Base-by-base conservation (phyloP, 2,329 filamentous ascomycete species). In the Ceratocystis colombiana region DNA sequence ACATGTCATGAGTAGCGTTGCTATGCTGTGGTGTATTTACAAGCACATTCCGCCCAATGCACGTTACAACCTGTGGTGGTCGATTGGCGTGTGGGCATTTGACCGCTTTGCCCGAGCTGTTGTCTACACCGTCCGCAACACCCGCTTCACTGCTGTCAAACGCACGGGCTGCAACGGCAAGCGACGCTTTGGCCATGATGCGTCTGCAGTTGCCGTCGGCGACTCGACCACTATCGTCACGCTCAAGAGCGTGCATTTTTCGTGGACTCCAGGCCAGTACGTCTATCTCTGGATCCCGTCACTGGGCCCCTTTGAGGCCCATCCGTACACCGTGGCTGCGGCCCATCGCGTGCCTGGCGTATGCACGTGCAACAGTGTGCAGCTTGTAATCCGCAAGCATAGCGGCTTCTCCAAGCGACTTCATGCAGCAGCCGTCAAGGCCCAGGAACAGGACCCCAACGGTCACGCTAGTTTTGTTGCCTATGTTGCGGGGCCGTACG, bases 51-150 rank as follows among this genome's bases (percentile, higher is more conserved):
- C 87, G 0, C 71, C 71, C 6, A 80, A 82, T 61, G 81, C 85
- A 5, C 77, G 76, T 33, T 83, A 84, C 71, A 84, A 87, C 65
- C 75, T 89, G 46, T 89, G 85, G 85, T 82, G 88, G 69, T 79
- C 84, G 12, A 76, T 89, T 20, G 83, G 80, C 1, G 79, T 86
- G 1, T 77, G 88, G 50, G 82, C 78, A 63, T 82, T 86, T 68
- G 87, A 89, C 70, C 80, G 86, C 2, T 74, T 79, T n/a, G 79
- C 80, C 65, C 79, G 84, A 63, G 73, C 78, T 70, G 70, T 73
- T 1, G 69, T 81, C 66, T 73, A 84, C 0, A 66, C 81, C 0
- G 81, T 79, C 78, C 79, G 80, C 69, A 86, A 86, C 69, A 70
- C 81, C 66, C 77, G 78, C 45, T 63, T 82, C 41, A 50, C 33